Evolutionary conservation across 2,329 filamentous ascomycete genomes (phyloP), one percentile per base, ranked within the genome.

Genomic region (Coniochaeta sp.): DNA sequence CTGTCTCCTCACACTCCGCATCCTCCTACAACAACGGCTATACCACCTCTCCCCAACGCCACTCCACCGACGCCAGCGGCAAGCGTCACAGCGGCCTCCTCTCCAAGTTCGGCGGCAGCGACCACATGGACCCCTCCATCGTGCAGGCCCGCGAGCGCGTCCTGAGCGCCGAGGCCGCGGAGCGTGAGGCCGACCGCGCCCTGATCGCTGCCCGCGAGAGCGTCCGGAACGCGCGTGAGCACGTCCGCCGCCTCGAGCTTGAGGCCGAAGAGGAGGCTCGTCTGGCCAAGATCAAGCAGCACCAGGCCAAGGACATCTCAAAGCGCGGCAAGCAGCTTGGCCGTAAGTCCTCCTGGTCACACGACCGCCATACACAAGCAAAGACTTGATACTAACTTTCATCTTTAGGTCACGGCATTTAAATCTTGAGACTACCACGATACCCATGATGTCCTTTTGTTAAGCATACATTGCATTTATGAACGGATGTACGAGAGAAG

Each of bases 301-400:
- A 79, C 58, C 83, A 89, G 68, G 87, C 86, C 1, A 80, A 77
- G 66, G 82, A 84, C 67, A 80, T 89, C 33, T 85, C 83, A 6
- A 89, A 88, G 82, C 78, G 86, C 58, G 86, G 84, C n/a, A 85
- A 86, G 72, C 80, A 82, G n/a, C 81, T 89, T 61, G 87, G 87
- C 60, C 83, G 86, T 88, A 78, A 76, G 83, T 85, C 38, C n/a
- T n/a, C n/a, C 12, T 14, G 16, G 6, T 22, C 11, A 19, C 34
- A 36, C 6, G 19, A 44, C 40, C 17, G 28, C 40, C 22, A 14
- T 54, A 36, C 34, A 36, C 12, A 3, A 36, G 12, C 14, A 6
- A 12, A 36, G 5, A 12, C 6, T 36, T 40, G 38, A 40, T 40
- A n/a, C 38, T 40, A 40, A 40, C 38, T 19, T 40, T 6, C 38